Percentiles rank a stretch among this genome's conserved stretches.
Conservation (phyloP, 345 rosid species). For the Acer yangbiense region DNA sequence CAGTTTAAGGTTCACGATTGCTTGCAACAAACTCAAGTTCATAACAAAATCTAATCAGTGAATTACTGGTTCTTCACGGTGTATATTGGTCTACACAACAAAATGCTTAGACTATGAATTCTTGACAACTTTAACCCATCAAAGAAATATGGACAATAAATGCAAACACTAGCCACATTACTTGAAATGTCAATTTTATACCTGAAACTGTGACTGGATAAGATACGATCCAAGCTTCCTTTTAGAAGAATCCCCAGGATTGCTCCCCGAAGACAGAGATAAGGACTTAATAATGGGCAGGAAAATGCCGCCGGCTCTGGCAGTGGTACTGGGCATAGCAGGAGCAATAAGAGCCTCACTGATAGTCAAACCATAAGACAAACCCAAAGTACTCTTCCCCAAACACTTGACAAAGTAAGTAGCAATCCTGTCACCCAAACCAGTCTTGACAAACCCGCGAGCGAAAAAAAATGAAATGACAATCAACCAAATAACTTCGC, state of each 20-base stretch:
- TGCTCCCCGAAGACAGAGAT: conserved; percentile 81
- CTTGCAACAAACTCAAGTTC: too few relatives aligned
- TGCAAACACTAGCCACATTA: too few relatives aligned
- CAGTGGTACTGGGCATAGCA: conserved; percentile 97
- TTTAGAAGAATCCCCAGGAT: conserved; percentile 72
- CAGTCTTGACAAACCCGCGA: conserved; percentile 95
- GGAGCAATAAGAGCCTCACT: conserved; percentile 95
- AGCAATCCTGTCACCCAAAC: conserved; percentile 90
- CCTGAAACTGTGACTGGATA: conserved; percentile 88
- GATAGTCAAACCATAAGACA: conserved; percentile 82
- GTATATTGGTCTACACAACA: too few relatives aligned
- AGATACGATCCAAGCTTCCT: conserved; percentile 83
- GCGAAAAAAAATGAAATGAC: conserved; percentile 99
- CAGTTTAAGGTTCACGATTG: too few relatives aligned
- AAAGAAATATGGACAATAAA: too few relatives aligned
- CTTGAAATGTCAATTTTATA: conserved; percentile 13
- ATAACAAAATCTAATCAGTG: too few relatives aligned
- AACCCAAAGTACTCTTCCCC: conserved; percentile 89
- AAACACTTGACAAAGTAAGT: conserved; percentile 94
- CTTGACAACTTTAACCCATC: too few relatives aligned
- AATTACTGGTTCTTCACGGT: too few relatives aligned
- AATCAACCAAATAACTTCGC: conserved; percentile 91
- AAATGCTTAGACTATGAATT: too few relatives aligned
- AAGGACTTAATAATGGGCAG: conserved; percentile 86
- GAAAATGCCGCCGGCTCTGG: conserved; percentile 95